These are phyloP conservation scores for Podochytrium sp. DNA, from an alignment of 192 early-diverging fungal species.

Conservation along the genomic window DNA sequence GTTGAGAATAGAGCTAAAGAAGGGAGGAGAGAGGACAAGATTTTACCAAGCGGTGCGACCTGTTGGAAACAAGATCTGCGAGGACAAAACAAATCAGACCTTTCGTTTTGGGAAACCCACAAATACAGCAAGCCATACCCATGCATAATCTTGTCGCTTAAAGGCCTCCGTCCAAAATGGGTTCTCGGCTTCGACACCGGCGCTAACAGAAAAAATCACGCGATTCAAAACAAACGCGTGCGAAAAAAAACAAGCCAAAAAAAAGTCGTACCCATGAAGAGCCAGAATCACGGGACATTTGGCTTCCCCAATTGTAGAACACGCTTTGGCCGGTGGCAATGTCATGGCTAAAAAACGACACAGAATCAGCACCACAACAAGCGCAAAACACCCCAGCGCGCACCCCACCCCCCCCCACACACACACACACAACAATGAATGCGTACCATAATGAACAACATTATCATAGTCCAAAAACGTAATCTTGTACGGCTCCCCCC, in stretches of 20 bases:
- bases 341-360: slow-evolving; percentile 39
- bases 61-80: slow-evolving; percentile 67
- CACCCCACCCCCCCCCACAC: neutral
- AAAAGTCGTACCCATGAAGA: slow-evolving; percentile 60
- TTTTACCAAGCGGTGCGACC: slow-evolving; percentile 71
- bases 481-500: slow-evolving; percentile 65
- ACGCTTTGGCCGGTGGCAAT: slow-evolving; percentile 44
- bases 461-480: slow-evolving; percentile 73
- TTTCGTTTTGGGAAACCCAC: slow-evolving; percentile 2
- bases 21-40: too few species aligned
- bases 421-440: neutral
- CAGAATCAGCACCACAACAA: neutral
- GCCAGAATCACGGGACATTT: slow-evolving; percentile 67
- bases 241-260: too few species aligned
- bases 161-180: slow-evolving; percentile 68
- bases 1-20: too few species aligned
- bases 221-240: too few species aligned
- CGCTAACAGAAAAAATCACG: slow-evolving; percentile 31
- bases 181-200: slow-evolving; percentile 65
- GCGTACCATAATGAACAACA: slow-evolving; percentile 68
- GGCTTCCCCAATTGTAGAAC: slow-evolving; percentile 25
- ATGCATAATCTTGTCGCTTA: slow-evolving; percentile 58
- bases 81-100: slow-evolving; percentile 8
- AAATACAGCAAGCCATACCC: slow-evolving; percentile 64
- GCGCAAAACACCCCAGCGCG: too few species aligned